Conservation (phyloP, 1,139 yeast genomes). For the Suhomyces yuchorum region DNA sequence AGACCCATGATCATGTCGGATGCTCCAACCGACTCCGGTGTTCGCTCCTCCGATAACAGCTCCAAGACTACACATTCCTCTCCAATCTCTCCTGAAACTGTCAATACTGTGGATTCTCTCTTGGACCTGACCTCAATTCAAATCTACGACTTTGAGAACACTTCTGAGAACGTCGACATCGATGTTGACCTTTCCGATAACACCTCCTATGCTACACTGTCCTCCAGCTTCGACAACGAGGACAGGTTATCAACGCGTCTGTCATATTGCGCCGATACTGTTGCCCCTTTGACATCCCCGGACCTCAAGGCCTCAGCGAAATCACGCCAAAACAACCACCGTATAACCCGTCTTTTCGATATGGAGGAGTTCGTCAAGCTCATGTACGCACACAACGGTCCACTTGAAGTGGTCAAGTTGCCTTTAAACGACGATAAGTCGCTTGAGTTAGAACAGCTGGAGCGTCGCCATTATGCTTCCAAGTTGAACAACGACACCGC, state of each 20-base stretch:
- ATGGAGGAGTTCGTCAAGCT: slow-evolving; percentile 26
- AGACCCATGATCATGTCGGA: slow-evolving; percentile 11
- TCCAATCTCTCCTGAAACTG: slow-evolving; percentile 17
- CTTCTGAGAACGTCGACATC: slow-evolving; percentile 2
- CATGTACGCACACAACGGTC: slow-evolving; percentile 17
- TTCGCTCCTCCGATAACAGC: neutral
- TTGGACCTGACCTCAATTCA: slow-evolving; percentile 27
- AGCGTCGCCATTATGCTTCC: slow-evolving; percentile 17
- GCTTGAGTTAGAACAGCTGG: slow-evolving; percentile 28
- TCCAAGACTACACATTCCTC: slow-evolving; percentile 7
- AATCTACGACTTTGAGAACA: slow-evolving; percentile 23
- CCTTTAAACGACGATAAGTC: slow-evolving; percentile 30
- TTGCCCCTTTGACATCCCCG: neutral
- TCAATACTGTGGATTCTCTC: slow-evolving; percentile 22
- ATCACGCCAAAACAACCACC: slow-evolving; percentile 17
- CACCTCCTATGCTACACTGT: slow-evolving; percentile 7
- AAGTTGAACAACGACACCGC: slow-evolving; percentile 11
- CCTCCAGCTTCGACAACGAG: slow-evolving; percentile 1
- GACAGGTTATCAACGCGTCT: slow-evolving; percentile 1
- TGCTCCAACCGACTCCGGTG: neutral
- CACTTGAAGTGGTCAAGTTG: slow-evolving; percentile 16
- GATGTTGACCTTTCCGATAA: slow-evolving; percentile 13
- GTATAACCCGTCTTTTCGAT: slow-evolving; percentile 28
- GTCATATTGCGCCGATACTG: neutral
- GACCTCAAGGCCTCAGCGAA: neutral